These are phyloP conservation scores for Prillingera fragicola DNA, from an alignment of 1,284 basidiomycete genomes.

Conservation along the genomic window DNA sequence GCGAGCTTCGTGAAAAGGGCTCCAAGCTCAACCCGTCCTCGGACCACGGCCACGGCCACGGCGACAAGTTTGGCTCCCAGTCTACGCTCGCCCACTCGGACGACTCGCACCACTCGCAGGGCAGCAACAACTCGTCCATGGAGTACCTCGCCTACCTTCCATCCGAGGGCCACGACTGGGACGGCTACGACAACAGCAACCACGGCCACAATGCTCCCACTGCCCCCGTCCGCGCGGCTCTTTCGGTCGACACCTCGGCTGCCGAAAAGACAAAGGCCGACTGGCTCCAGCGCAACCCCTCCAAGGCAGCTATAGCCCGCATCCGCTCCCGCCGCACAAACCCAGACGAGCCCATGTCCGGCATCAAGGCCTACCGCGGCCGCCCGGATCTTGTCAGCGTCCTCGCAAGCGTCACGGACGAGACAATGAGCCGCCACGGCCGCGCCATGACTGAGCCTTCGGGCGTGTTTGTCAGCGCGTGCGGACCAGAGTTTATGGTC, in stretches of 20 bases:
- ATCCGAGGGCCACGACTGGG: not conserved
- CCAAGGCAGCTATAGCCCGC: constrained; percentile 6
- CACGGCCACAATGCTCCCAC: not conserved
- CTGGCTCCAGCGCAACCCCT: constrained; percentile 26
- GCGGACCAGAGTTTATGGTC: constrained; percentile 39
- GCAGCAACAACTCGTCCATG: no score
- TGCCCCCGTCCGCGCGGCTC: not conserved
- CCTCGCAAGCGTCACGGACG: constrained; percentile 22
- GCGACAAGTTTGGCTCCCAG: not conserved
- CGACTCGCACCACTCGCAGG: not conserved
- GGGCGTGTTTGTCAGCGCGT: constrained; percentile 36
- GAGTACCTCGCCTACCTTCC: no score
- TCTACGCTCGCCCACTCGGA: not conserved
- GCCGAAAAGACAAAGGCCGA: constrained; percentile 25
- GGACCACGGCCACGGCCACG: constrained; percentile 2
- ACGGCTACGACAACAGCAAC: not conserved
- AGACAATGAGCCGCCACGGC: constrained; percentile 21
- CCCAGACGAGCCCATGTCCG: constrained; percentile 13
- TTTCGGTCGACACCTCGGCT: not conserved
- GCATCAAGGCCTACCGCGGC: constrained; percentile 23
- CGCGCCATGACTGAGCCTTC: constrained; percentile 17
- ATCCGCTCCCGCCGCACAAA: constrained; percentile 10
- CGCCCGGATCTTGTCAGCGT: constrained; percentile 29
- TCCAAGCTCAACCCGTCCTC: not conserved
- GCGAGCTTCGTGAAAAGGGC: not conserved